Percentiles rank a stretch among this genome's conserved stretches.
phyloP scores from a whole-genome alignment of 2,329 filamentous ascomycete genomes.

The Xylariaceae sp. region DNA sequence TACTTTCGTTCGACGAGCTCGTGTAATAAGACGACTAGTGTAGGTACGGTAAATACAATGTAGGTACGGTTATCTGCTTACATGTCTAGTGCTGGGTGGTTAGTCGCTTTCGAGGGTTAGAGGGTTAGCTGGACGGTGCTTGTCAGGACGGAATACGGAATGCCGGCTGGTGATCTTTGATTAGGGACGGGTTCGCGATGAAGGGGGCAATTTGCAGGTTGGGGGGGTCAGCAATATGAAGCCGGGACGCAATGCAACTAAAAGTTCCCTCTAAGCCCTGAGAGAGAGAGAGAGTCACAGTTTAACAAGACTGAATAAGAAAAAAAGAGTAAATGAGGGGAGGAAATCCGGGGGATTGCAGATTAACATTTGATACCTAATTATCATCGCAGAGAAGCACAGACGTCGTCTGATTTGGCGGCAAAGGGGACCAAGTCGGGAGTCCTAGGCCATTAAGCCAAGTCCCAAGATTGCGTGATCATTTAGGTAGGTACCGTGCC shows the following conservation, averaged over 20 bases:
- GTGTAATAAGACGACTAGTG: too few relatives aligned
- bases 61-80: too few relatives aligned
- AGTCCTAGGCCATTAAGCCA: not conserved
- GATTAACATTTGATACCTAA: conserved; percentile 8
- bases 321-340: not conserved
- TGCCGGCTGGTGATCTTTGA: too few relatives aligned
- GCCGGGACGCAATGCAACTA: not conserved
- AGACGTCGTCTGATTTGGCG: conserved; percentile 19
- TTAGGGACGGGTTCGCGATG: not conserved
- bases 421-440: conserved; percentile 1
- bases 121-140: too few relatives aligned
- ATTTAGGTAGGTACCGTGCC: not conserved
- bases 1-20: too few relatives aligned
- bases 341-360: conserved; percentile 19
- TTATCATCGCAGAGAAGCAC: conserved; percentile 7
- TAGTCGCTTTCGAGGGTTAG: too few relatives aligned
- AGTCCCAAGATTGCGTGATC: not conserved
- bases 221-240: not conserved
- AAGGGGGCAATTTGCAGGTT: not conserved
- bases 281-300: not conserved
- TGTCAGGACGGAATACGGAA: too few relatives aligned
- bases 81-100: too few relatives aligned
- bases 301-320: not conserved
- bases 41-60: too few relatives aligned
- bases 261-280: not conserved